A percentile compares a stretch with the other conserved stretches of the same genome.
Evolutionary conservation across 257 asterid species (phyloP).

Genomic region (Schizonepeta tenuifolia): DNA sequence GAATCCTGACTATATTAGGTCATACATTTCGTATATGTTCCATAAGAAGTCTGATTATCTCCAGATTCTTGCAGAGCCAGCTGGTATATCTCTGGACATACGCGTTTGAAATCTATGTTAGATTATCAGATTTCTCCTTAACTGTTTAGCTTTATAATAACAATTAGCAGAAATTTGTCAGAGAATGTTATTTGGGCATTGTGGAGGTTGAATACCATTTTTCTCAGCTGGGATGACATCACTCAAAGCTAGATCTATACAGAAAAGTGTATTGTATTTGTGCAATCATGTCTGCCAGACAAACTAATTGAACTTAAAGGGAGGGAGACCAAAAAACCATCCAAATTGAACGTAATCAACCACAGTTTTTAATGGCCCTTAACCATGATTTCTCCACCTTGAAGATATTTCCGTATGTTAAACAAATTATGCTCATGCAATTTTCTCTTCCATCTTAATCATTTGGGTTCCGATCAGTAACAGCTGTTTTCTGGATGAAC

Average conservation of each 20-base stretch:
- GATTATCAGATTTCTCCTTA: constrained; percentile 10
- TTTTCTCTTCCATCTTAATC: background rate
- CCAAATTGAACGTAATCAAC: background rate
- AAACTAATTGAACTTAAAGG: background rate
- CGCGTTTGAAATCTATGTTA: background rate
- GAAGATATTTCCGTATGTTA: background rate
- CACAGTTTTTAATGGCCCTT: background rate
- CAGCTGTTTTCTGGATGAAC: constrained; percentile 8
- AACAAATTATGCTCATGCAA: background rate
- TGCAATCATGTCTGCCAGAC: background rate
- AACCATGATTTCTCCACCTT: background rate
- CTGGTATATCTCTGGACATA: background rate
- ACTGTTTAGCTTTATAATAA: background rate
- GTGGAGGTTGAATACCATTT: background rate
- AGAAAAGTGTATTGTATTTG: background rate
- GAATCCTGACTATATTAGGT: background rate
- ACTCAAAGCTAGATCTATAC: constrained; percentile 10
- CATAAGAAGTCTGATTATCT: constrained; percentile 13
- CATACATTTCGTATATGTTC: background rate
- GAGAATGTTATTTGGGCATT: background rate
- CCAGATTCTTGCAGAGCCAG: background rate
- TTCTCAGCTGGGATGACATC: background rate
- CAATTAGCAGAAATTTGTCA: background rate
- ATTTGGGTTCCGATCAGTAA: background rate
- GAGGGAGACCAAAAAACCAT: constrained; percentile 6